Base-by-base conservation (phyloP, 352 stramenopile genomes). In the Phytophthora idaei region DNA sequence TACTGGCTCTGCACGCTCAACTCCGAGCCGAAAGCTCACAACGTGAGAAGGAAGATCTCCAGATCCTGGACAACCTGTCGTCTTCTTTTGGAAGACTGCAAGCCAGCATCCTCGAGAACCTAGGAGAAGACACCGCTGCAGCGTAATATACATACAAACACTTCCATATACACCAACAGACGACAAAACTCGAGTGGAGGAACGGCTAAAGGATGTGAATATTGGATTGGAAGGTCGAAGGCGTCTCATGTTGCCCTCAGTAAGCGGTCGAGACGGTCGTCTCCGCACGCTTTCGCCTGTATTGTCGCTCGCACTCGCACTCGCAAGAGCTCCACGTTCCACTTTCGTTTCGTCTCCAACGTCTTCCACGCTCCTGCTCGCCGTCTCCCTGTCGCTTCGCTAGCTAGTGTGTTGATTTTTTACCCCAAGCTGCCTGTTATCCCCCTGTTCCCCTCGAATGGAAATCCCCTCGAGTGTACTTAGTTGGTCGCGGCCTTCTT, bases 401-500 rank as follows among this genome's bases (percentile, higher is more conserved):
- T 74, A 68, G 69, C 65, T 71, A 71, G 46, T 71, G 25, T 69
- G 55, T 61, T 61, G 44, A 45, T 41, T 72, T 72, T 73, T 72
- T 73, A 78, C 73, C 71, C 76, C 71, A 76, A 76, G 50, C 56
- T 76, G 59, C 76, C 62, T 70, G 49, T 64, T 61, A 15, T 53
- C 17, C 57, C 21, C 54, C 49, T 66, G 59, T 73, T 70, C 63
- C 50, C 32, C 57, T 74, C 51, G 32, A 71, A 53, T 31, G 41
- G 15, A 41, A 41, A 21, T 46, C 1, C 50, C 45, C 27, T 59
- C 37, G 54, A 60, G 64, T 28, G 65, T 66, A 71, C 74, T 91
- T 94, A 95, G 85, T 95, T 95, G 77, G 85, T 94, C 70, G 88
- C 88, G 51, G 86, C 86, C 82, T 95, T 95, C 86, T 95, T 95